Percentiles rank a stretch among this genome's conserved stretches.
Evolutionary conservation across 345 rosid species (phyloP).

Genomic region (Heritiera littoralis): DNA sequence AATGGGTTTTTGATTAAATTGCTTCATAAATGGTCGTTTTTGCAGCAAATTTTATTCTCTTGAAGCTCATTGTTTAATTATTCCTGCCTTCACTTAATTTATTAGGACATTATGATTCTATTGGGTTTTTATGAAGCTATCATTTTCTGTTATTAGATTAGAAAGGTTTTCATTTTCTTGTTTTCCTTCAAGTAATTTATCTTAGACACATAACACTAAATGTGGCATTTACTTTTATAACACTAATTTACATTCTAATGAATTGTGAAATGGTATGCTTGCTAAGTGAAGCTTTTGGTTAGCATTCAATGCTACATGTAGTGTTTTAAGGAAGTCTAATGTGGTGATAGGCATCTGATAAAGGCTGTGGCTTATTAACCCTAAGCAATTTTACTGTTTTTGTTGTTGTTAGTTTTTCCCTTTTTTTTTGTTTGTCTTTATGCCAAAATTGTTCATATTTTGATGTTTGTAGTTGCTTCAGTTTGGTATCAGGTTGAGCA

Average conservation of each 20-base stretch:
- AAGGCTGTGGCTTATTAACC: background rate
- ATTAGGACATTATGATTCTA: background rate
- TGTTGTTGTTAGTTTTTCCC: background rate
- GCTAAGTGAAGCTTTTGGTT: background rate
- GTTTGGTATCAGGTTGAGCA: background rate
- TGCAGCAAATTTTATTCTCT: background rate
- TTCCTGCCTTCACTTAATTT: background rate
- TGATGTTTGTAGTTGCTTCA: slow-evolving; percentile 18
- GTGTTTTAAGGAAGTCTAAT: slow-evolving; percentile 10
- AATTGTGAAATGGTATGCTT: background rate
- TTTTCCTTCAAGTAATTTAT: too few species aligned
- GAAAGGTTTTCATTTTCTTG: background rate
- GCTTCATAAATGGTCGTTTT: background rate
- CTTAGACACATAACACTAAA: background rate
- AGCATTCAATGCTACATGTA: background rate
- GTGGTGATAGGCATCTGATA: background rate
- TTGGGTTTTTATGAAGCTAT: background rate
- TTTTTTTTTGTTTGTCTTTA: background rate
- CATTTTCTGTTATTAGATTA: background rate
- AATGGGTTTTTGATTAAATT: background rate
- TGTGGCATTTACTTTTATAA: background rate
- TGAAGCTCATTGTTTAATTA: slow-evolving; percentile 7
- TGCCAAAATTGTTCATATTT: background rate
- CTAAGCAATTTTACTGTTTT: background rate
- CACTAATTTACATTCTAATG: background rate